phyloP scores from a whole-genome alignment of 2,329 filamentous ascomycete genomes.

The Coniochaeta prunicola region DNA sequence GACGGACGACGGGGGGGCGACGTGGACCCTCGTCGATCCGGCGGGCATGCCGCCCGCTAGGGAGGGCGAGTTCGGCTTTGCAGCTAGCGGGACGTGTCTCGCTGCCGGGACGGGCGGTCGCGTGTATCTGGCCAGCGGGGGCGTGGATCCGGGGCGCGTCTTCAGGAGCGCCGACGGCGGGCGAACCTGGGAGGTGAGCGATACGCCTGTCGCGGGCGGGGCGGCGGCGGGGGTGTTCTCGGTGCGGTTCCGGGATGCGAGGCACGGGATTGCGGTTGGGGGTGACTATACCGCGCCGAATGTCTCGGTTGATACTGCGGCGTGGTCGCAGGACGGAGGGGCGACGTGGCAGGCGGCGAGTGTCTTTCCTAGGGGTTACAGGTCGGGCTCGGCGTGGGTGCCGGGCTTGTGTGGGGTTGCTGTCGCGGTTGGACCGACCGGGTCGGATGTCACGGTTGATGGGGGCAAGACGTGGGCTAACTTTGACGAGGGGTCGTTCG shows the following conservation, averaged over 20 bases:
- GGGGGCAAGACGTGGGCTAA: slow-evolving; percentile 19
- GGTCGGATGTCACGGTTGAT: slow-evolving; percentile 23
- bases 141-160: slow-evolving; percentile 19
- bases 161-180: slow-evolving; percentile 21
- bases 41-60: slow-evolving; percentile 17
- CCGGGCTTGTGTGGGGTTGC: slow-evolving; percentile 15
- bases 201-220: slow-evolving; percentile 18
- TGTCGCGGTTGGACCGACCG: slow-evolving; percentile 24
- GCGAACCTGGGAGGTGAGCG: slow-evolving; percentile 16
- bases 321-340: slow-evolving; percentile 19
- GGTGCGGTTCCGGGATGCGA: slow-evolving; percentile 20
- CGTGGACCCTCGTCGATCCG: slow-evolving; percentile 18
- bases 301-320: slow-evolving; percentile 9
- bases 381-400: slow-evolving; percentile 22
- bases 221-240: slow-evolving; percentile 23
- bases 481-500: slow-evolving; percentile 22
- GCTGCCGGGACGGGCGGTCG: slow-evolving; percentile 18
- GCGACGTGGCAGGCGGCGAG: slow-evolving; percentile 18
- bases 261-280: slow-evolving; percentile 20
- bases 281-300: slow-evolving; percentile 21
- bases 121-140: slow-evolving; percentile 21
- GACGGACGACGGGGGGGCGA: slow-evolving; percentile 20
- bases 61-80: slow-evolving; percentile 22
- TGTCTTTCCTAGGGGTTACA: slow-evolving; percentile 21
- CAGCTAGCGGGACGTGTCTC: slow-evolving; percentile 26